These are phyloP conservation scores for Pyricularia pennisetigena DNA, from an alignment of 2,329 filamentous ascomycete species.

Conservation along the genomic window DNA sequence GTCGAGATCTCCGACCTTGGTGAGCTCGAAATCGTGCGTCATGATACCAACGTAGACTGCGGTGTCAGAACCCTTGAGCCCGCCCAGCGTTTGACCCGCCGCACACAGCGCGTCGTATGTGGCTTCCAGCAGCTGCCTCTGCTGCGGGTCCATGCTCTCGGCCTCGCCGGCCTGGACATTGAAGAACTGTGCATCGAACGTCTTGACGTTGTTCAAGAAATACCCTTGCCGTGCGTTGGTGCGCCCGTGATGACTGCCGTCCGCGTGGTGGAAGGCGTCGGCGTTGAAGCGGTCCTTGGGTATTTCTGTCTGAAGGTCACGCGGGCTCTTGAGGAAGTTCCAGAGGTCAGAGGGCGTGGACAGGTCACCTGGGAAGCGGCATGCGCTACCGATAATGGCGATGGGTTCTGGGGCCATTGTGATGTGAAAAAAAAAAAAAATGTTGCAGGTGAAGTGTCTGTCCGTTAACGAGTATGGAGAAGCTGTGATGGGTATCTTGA, in stretches of 20 bases:
- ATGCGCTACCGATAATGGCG: slow-evolving; percentile 18
- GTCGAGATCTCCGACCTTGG: slow-evolving; percentile 11
- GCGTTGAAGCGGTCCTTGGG: slow-evolving; percentile 18
- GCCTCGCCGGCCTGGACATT: slow-evolving; percentile 25
- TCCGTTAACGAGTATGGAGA: background rate
- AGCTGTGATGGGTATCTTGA: background rate
- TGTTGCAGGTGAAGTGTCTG: background rate
- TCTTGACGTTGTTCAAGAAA: slow-evolving; percentile 18
- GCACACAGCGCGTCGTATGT: slow-evolving; percentile 26
- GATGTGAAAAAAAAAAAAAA: too few species aligned
- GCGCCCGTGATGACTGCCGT: slow-evolving; percentile 21
- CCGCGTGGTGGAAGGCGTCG: slow-evolving; percentile 18
- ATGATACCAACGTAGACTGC: slow-evolving; percentile 26
- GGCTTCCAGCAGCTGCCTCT: slow-evolving; percentile 22
- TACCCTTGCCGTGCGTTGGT: slow-evolving; percentile 21
- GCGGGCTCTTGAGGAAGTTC: slow-evolving; percentile 14
- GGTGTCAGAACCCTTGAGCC: slow-evolving; percentile 21
- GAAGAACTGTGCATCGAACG: slow-evolving; percentile 27
- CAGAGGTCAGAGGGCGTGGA: slow-evolving; percentile 20
- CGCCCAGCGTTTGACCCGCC: slow-evolving; percentile 21
- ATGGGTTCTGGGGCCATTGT: slow-evolving; percentile 14
- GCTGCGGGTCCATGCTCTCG: slow-evolving; percentile 11
- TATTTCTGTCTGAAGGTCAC: background rate
- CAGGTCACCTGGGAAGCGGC: slow-evolving; percentile 21
- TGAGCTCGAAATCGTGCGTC: slow-evolving; percentile 15